These are phyloP conservation scores for Cryptococcus sp. DNA, from an alignment of 1,284 basidiomycete species.

Conservation along the genomic window DNA sequence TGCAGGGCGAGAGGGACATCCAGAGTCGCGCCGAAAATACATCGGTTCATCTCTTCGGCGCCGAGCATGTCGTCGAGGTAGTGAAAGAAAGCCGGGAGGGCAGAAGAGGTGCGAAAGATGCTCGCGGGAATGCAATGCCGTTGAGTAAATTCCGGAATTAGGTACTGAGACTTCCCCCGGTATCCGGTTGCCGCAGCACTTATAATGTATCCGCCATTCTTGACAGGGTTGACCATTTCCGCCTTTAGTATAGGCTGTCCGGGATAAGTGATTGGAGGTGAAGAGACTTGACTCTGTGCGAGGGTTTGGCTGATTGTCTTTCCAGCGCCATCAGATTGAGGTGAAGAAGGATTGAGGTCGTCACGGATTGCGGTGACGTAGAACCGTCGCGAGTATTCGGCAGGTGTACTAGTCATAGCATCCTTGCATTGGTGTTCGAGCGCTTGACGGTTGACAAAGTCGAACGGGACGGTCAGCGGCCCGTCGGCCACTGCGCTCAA, in stretches of 20 bases:
- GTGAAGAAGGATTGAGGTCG: slow-evolving; percentile 33
- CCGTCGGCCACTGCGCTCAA: slow-evolving; percentile 17
- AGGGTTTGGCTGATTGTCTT: slow-evolving; percentile 14
- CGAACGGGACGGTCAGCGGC: slow-evolving; percentile 15
- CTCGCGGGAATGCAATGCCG: slow-evolving; percentile 32
- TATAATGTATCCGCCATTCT: slow-evolving; percentile 28
- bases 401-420: slow-evolving; percentile 21
- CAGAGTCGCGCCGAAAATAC: slow-evolving; percentile 19
- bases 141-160: slow-evolving; percentile 28
- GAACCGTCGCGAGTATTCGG: slow-evolving; percentile 29
- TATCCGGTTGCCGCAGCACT: background rate
- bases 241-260: slow-evolving; percentile 31
- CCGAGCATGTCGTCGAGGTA: slow-evolving; percentile 34
- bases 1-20: slow-evolving; percentile 21
- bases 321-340: slow-evolving; percentile 15
- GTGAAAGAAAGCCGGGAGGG: slow-evolving; percentile 26
- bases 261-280: background rate
- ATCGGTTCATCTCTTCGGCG: slow-evolving; percentile 25
- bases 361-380: slow-evolving; percentile 22
- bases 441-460: slow-evolving; percentile 8
- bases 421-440: slow-evolving; percentile 23
- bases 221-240: slow-evolving; percentile 14
- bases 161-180: slow-evolving; percentile 1
- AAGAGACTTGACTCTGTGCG: background rate
- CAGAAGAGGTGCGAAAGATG: slow-evolving; percentile 25